These are phyloP conservation scores for Laburnicola sp. DNA, from an alignment of 2,329 filamentous ascomycete species.

Conservation along the genomic window DNA sequence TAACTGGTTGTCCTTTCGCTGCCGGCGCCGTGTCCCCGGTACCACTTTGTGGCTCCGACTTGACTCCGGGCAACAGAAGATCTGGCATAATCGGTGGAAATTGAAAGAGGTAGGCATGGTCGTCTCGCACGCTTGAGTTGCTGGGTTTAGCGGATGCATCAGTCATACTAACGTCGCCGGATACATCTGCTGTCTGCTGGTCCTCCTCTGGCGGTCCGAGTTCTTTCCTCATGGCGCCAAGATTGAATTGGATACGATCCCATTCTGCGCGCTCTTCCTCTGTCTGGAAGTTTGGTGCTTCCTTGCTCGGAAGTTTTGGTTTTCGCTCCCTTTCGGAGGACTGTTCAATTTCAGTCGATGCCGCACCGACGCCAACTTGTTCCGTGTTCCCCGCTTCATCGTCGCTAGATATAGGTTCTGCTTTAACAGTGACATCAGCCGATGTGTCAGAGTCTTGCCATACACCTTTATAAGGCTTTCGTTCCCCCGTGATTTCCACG, in stretches of 20 bases:
- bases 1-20: constrained; percentile 1
- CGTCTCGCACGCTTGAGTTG: constrained; percentile 46
- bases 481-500: constrained; percentile 48
- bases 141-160: constrained; percentile 25
- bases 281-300: constrained; percentile 53
- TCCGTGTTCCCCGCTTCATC: constrained; percentile 37
- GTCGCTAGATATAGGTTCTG: constrained; percentile 57
- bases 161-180: constrained; percentile 49
- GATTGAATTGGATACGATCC: constrained; percentile 52
- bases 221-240: constrained; percentile 51
- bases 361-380: constrained; percentile 24
- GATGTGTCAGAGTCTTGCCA: constrained; percentile 49
- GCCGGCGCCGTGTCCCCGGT: constrained; percentile 14
- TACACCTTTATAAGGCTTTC: constrained; percentile 49
- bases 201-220: constrained; percentile 45
- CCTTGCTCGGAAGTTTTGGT: constrained; percentile 23
- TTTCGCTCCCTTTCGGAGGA: constrained; percentile 43
- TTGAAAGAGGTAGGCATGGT: constrained; percentile 65
- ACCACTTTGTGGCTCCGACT: constrained; percentile 37
- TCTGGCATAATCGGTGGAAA: constrained; percentile 65
- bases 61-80: constrained; percentile 49
- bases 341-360: constrained; percentile 30
- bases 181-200: constrained; percentile 35
- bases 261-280: constrained; percentile 58
- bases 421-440: constrained; percentile 52